Percentiles rank a stretch among this genome's conserved stretches.
phyloP scores from a whole-genome alignment of 331 rosid species.

The Malus hybrid region DNA sequence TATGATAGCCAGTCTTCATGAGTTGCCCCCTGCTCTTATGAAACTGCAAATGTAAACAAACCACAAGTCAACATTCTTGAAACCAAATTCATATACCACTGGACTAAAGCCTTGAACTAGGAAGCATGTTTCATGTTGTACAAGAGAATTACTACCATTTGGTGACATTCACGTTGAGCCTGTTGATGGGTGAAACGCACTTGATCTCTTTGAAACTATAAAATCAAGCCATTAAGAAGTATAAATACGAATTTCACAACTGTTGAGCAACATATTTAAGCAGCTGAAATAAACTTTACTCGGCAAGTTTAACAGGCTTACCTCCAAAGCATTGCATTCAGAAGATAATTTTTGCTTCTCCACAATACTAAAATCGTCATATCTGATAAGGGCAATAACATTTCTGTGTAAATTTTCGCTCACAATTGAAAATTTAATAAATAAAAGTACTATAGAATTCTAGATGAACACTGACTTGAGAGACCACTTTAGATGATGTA shows the following conservation, averaged over 20 bases:
- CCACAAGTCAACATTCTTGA: neutral
- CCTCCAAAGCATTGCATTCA: conserved; percentile 57
- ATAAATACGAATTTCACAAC: neutral
- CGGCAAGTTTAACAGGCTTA: conserved; percentile 18
- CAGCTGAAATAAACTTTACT: neutral
- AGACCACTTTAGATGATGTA: conserved; percentile 78
- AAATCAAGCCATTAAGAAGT: conserved; percentile 10
- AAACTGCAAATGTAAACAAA: conserved; percentile 41
- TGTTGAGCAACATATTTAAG: neutral
- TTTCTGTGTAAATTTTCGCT: conserved; percentile 4
- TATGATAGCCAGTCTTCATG: conserved; percentile 95
- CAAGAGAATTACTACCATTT: conserved; percentile 39
- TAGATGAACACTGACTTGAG: conserved; percentile 50
- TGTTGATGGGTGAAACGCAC: conserved; percentile 67
- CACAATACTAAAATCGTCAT: conserved; percentile 40
- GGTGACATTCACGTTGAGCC: conserved; percentile 67
- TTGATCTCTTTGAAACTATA: conserved; percentile 50
- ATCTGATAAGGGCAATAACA: conserved; percentile 31
- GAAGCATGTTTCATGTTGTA: neutral
- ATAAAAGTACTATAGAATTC: neutral
- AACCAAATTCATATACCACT: neutral
- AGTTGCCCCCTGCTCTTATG: conserved; percentile 96
- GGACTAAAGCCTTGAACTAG: neutral
- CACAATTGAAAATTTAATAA: neutral
- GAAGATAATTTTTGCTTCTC: conserved; percentile 39